Evolutionary conservation across 1,139 yeast species (phyloP).

Genomic region (Yarrowia galli): DNA sequence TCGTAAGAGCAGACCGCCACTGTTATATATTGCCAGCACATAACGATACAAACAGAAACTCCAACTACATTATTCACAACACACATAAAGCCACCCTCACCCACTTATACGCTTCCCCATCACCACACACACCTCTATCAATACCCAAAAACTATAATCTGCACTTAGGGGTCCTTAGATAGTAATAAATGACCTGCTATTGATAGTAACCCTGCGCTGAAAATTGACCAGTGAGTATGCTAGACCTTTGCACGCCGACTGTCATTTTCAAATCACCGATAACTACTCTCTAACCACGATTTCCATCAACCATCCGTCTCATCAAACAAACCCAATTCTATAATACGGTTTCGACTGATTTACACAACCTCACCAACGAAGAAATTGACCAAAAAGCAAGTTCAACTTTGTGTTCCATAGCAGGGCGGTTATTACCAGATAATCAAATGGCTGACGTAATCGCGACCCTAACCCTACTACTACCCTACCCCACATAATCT

Average conservation of each 20-base stretch:
- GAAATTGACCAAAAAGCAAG: neutral
- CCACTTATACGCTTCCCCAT: too few species aligned
- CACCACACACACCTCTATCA: neutral
- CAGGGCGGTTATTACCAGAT: too few species aligned
- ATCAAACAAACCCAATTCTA: neutral
- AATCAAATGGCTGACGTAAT: neutral
- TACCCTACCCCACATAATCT: neutral
- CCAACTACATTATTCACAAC: too few species aligned
- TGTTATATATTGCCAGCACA: too few species aligned
- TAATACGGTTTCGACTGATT: slow-evolving; percentile 29
- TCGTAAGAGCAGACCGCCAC: too few species aligned
- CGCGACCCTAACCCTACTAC: neutral
- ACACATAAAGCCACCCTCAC: too few species aligned
- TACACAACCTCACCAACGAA: neutral
- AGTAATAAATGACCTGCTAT: neutral
- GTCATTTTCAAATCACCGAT: too few species aligned
- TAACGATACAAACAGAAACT: neutral
- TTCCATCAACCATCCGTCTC: too few species aligned
- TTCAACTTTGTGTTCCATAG: neutral
- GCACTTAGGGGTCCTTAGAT: neutral
- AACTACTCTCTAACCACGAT: too few species aligned
- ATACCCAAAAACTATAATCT: neutral
- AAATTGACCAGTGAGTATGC: neutral
- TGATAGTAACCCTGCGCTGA: neutral
- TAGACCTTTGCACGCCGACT: too few species aligned